Evolutionary conservation across 1,139 yeast genomes (phyloP), one percentile per base, ranked within the genome.

Genomic region (Spencermartinsiella ligniputridi): DNA sequence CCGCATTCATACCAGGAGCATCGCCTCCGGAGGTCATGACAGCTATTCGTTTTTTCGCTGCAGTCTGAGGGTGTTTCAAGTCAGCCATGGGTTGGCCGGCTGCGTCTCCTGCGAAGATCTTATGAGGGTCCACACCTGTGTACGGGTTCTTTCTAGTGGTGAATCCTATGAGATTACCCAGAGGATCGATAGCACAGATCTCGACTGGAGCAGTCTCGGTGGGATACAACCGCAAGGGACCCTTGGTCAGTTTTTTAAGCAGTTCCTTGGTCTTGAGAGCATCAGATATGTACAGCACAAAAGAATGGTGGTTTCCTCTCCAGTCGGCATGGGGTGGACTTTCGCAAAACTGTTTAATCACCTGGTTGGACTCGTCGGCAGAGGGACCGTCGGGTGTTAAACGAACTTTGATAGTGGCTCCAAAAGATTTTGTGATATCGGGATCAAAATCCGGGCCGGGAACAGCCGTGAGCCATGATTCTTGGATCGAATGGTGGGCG

Each of bases 1-100:
- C 86, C 1, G 97, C 90, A 64, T 90, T 89, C 98, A 92, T 92
- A 54, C 98, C 98, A 19, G 96, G 98, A 37, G 97, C 89, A 67
- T 90, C 98, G 63, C 98, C 98, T 56, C 98, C 98, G 1, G 96
- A 87, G 1, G 98, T 92, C 92, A 92, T 87, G 42, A 92, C 94
- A 4, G 95, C 98, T 54, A 92, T 85, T 60, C 83, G 76, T 71
- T 79, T 76, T 48, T 54, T 56, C n/a, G 38, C 44, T 8, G 29
- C 38, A 2, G 36, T 22, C 4, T 17, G 36, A 9, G 9, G 9
- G 18, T 34, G 20, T 2, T 15, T 13, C 15, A 19, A 15, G 17
- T 32, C 41, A 9, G 19, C 34, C 13, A 16, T 17, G 3, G 15
- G 13, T 9, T 34, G 18, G 22, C 11, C 20, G 9, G 18, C 39